Evolutionary conservation across 2,329 filamentous ascomycete species (phyloP), one percentile per base, ranked within the genome.

Genomic region (Periglandula ipomoeae): DNA sequence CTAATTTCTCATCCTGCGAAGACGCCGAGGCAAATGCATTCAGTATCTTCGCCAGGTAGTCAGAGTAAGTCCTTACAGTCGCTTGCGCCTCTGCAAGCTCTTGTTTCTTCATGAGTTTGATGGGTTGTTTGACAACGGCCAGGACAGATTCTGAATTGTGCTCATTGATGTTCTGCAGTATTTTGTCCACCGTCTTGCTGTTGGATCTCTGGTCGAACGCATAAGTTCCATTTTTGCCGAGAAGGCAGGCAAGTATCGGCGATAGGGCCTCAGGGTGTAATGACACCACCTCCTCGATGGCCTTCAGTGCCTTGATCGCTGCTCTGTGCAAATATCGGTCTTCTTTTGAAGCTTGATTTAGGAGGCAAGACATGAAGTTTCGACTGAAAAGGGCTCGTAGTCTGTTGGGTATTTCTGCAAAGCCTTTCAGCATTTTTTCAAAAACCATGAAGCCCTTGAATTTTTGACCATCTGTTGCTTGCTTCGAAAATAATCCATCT

Each of bases 371-470:
- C 68, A 94, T 82, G 20, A 96, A 71, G 58, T 95, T 95, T 53
- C 83, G 81, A 58, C 87, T 89, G 63, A 97, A 95, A 0, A 95
- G 71, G 8, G 66, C 73, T 54, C 65, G 74, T 46, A 70, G 78
- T 57, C 74, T 76, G 49, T 55, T 46, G 17, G 60, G 60, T 20
- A 64, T 78, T 61, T 58, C 72, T 27, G 72, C 70, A 8, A 77
- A 65, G 3, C 70, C 70, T 40, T 75, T 69, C 4, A 96, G 69
- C 57, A 89, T 79, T 59, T 85, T 87, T 58, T 85, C 82, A 59
- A 96, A 88, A 2, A 97, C 78, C 59, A 90, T 81, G 67, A 97
- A 91, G 0, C 93, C 93, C 65, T 89, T 89, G 59, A 88, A 89
- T 66, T 96, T 97, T 49, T 94, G 85, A 57, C 90, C 88, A 39